These are phyloP conservation scores for Solanum lycopersicoides DNA, from an alignment of 257 asterid species.

Conservation along the genomic window DNA sequence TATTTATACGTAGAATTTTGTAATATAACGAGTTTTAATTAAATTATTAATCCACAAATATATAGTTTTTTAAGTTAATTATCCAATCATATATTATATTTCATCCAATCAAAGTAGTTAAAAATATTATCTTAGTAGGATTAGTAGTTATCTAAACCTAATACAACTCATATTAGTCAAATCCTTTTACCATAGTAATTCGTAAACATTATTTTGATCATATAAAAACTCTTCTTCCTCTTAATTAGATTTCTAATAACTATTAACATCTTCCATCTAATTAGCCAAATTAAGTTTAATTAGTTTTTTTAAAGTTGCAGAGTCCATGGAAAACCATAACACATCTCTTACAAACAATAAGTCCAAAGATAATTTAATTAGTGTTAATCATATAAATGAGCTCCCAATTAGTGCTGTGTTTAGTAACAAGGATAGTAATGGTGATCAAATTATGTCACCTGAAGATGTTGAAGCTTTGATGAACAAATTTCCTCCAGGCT, in stretches of 20 bases:
- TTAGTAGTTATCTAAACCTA: background rate
- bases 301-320: background rate
- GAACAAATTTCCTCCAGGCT: conserved; percentile 9
- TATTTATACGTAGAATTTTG: no score
- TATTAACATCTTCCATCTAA: background rate
- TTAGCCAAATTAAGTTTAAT: background rate
- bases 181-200: background rate
- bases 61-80: no score
- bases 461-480: background rate
- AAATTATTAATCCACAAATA: no score
- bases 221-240: background rate
- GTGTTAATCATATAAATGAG: background rate
- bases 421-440: background rate
- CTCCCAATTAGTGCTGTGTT: background rate
- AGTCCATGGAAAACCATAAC: background rate
- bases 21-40: no score
- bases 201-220: background rate
- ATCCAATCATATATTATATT: no score
- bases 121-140: background rate
- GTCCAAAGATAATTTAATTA: background rate
- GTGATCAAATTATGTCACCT: background rate
- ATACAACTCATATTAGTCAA: background rate
- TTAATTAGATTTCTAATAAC: background rate
- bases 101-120: background rate
- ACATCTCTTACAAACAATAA: background rate